A percentile compares a stretch with the other conserved stretches of the same genome.
These are phyloP conservation scores for Meredithiella fracta DNA, from an alignment of 2,329 filamentous ascomycete species.

Conservation along the genomic window DNA sequence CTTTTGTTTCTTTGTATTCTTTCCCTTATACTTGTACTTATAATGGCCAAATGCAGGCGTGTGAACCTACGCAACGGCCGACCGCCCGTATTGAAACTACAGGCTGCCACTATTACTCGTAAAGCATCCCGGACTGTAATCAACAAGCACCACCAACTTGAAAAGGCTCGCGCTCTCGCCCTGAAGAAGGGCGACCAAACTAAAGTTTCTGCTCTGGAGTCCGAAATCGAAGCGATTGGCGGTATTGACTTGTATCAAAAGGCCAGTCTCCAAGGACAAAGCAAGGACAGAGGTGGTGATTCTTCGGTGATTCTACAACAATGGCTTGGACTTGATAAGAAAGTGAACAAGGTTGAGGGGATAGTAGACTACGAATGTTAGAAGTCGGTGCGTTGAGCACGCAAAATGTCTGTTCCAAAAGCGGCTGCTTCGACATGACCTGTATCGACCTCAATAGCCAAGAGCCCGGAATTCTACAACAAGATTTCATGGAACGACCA, in stretches of 20 bases:
- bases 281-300: slow-evolving; percentile 48
- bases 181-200: slow-evolving; percentile 33
- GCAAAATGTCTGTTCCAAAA: slow-evolving; percentile 66
- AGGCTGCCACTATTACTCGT: slow-evolving; percentile 33
- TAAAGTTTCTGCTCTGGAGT: slow-evolving; percentile 29
- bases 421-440: slow-evolving; percentile 52
- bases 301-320: slow-evolving; percentile 47
- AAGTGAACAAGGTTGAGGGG: slow-evolving; percentile 10
- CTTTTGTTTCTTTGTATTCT: not conserved
- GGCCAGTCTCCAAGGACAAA: slow-evolving; percentile 52
- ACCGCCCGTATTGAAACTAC: slow-evolving; percentile 36
- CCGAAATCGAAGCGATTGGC: slow-evolving; percentile 40
- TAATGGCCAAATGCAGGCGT: slow-evolving; percentile 20
- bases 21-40: not conserved
- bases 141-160: slow-evolving; percentile 47
- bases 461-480: slow-evolving; percentile 60
- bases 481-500: slow-evolving; percentile 87
- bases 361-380: slow-evolving; percentile 44
- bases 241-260: slow-evolving; percentile 48
- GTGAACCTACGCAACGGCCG: slow-evolving; percentile 26
- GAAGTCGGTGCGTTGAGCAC: slow-evolving; percentile 81
- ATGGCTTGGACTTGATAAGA: slow-evolving; percentile 31
- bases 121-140: slow-evolving; percentile 49
- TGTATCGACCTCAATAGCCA: slow-evolving; percentile 88
- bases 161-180: slow-evolving; percentile 45